Evolutionary conservation across 495 filamentous ascomycete species (phyloP).

Genomic region (Tuber magnatum): DNA sequence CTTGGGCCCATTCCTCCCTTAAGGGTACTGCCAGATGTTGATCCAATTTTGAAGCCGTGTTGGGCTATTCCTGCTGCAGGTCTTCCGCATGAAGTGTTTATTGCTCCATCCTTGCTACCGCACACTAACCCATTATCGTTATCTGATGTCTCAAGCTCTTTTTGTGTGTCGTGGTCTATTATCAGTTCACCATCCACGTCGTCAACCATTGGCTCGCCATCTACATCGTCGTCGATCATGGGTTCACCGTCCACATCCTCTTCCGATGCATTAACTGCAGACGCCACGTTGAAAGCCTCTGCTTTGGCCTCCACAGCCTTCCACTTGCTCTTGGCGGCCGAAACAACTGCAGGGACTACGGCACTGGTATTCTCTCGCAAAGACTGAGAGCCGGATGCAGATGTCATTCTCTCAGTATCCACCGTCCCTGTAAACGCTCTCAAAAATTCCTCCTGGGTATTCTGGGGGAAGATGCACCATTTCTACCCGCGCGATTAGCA

Average conservation of each 20-base stretch:
- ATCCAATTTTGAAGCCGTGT: constrained; percentile 25
- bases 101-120: constrained; percentile 30
- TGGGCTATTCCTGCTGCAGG: constrained; percentile 36
- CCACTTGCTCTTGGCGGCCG: constrained; percentile 60
- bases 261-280: constrained; percentile 44
- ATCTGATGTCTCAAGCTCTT: constrained; percentile 36
- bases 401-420: constrained; percentile 1
- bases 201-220: constrained; percentile 48
- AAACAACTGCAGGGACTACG: constrained; percentile 30
- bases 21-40: not conserved
- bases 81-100: constrained; percentile 29
- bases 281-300: constrained; percentile 26
- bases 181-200: constrained; percentile 35
- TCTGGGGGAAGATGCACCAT: constrained; percentile 77
- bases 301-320: constrained; percentile 58
- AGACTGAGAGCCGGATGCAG: not conserved
- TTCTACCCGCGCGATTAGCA: constrained; percentile 19
- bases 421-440: constrained; percentile 53
- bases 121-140: constrained; percentile 22
- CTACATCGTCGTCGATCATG: constrained; percentile 50
- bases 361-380: constrained; percentile 6
- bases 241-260: constrained; percentile 52
- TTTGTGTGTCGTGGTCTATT: constrained; percentile 34
- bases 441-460: constrained; percentile 65
- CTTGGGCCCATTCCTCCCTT: constrained; percentile 40